Evolutionary conservation across 371 early-diverging fungal genomes (phyloP).

Genomic region (Fennellomyces sp.): DNA sequence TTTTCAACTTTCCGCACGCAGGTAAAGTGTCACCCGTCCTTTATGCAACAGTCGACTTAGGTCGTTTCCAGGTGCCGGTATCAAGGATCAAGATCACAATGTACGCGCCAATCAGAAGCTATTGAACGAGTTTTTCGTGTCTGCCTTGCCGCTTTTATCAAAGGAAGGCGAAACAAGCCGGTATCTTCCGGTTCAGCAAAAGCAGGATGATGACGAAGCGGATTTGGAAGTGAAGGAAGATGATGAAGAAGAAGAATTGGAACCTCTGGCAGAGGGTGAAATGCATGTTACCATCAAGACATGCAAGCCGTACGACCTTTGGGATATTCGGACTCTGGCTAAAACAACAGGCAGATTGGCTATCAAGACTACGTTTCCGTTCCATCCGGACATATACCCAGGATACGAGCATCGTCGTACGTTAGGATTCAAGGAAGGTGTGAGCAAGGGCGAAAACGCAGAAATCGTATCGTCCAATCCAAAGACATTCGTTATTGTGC

Average conservation of each 20-base stretch:
- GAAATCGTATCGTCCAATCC: slow-evolving; percentile 76
- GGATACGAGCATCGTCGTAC: slow-evolving; percentile 95
- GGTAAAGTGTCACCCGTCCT: slow-evolving; percentile 45
- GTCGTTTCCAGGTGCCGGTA: slow-evolving; percentile 69
- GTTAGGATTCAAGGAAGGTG: slow-evolving; percentile 85
- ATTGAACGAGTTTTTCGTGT: slow-evolving; percentile 69
- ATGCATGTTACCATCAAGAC: slow-evolving; percentile 86
- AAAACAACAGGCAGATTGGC: slow-evolving; percentile 64
- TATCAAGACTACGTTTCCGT: slow-evolving; percentile 60
- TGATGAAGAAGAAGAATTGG: slow-evolving; percentile 21
- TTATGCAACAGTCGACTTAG: too few relatives aligned
- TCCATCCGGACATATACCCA: slow-evolving; percentile 73
- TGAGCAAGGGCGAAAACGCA: slow-evolving; percentile 76
- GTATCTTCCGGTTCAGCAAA: not conserved
- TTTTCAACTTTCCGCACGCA: slow-evolving; percentile 97
- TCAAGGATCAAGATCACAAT: slow-evolving; percentile 93
- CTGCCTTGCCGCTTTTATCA: slow-evolving; percentile 58
- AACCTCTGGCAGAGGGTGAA: slow-evolving; percentile 54
- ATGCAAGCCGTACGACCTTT: slow-evolving; percentile 85
- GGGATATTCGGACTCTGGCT: slow-evolving; percentile 83
- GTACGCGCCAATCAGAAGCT: slow-evolving; percentile 83
- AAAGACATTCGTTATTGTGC: slow-evolving; percentile 74
- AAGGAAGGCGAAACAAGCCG: slow-evolving; percentile 19
- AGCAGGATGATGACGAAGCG: slow-evolving; percentile 10
- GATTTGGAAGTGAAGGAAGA: slow-evolving; percentile 8